Conservation (phyloP, 2,329 filamentous ascomycete species). For the Apiospora malaysiana region DNA sequence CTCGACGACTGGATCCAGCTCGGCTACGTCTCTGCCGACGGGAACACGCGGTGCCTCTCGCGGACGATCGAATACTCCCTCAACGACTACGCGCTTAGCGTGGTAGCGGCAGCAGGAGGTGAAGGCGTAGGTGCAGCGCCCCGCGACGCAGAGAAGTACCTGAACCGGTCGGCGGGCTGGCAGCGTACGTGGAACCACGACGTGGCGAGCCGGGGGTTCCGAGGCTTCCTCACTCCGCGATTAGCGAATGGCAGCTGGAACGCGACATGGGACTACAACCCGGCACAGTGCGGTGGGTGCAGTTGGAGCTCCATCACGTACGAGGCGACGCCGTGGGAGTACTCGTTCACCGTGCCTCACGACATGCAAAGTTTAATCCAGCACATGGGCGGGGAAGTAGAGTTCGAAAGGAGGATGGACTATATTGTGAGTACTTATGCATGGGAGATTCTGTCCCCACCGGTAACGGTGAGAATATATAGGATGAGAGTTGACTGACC, state of each 20-base stretch:
- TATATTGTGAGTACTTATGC: slow-evolving; percentile 59
- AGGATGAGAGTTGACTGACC: slow-evolving; percentile 31
- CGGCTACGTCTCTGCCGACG: slow-evolving; percentile 73
- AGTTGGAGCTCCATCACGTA: slow-evolving; percentile 71
- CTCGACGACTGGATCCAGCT: slow-evolving; percentile 74
- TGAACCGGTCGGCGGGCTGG: slow-evolving; percentile 67
- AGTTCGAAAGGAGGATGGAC: slow-evolving; percentile 65
- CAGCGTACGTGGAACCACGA: slow-evolving; percentile 64
- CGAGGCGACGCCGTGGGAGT: slow-evolving; percentile 75
- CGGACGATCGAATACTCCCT: slow-evolving; percentile 80
- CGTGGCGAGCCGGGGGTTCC: slow-evolving; percentile 67
- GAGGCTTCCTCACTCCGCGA: slow-evolving; percentile 73
- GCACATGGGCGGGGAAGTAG: slow-evolving; percentile 63
- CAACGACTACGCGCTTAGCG: slow-evolving; percentile 73
- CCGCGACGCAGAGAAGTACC: slow-evolving; percentile 64
- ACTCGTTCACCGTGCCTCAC: slow-evolving; percentile 66
- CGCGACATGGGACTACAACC: slow-evolving; percentile 54
- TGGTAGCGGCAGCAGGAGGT: slow-evolving; percentile 64
- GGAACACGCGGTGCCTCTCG: slow-evolving; percentile 72
- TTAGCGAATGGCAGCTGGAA: slow-evolving; percentile 71
- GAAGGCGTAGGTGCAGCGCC: slow-evolving; percentile 52
- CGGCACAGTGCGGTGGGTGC: slow-evolving; percentile 64
- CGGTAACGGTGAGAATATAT: not conserved
- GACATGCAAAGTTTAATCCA: slow-evolving; percentile 59
- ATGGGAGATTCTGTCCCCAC: too few relatives aligned